phyloP scores from a whole-genome alignment of 371 early-diverging fungal genomes.

The Actinomucor elegans region DNA sequence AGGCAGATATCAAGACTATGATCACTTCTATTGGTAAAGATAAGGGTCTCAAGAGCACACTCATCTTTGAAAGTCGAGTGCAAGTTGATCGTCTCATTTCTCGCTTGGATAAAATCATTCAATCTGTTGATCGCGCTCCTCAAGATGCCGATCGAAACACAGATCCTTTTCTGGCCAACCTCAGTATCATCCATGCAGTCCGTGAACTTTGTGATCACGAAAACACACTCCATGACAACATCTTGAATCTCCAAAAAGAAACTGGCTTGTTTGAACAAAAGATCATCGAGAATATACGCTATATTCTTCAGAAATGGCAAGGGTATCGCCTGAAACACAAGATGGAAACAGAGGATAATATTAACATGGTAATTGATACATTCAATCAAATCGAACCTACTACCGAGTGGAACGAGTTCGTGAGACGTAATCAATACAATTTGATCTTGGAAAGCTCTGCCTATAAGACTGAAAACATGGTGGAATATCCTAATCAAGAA shows the following conservation, averaged over 20 bases:
- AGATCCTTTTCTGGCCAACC: slow-evolving; percentile 42
- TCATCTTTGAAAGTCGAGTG: slow-evolving; percentile 35
- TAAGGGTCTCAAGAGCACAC: slow-evolving; percentile 25
- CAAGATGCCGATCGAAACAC: slow-evolving; percentile 21
- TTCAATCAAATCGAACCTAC: slow-evolving; percentile 28
- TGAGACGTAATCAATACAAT: slow-evolving; percentile 31
- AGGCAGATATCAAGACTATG: slow-evolving; percentile 38
- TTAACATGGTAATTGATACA: slow-evolving; percentile 22
- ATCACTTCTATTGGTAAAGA: slow-evolving; percentile 31
- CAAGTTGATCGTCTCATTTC: slow-evolving; percentile 25
- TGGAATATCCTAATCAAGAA: slow-evolving; percentile 42
- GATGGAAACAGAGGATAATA: slow-evolving; percentile 25
- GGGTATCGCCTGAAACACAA: slow-evolving; percentile 35
- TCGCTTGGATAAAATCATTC: slow-evolving; percentile 29
- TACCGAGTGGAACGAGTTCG: slow-evolving; percentile 49
- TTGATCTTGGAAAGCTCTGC: slow-evolving; percentile 38
- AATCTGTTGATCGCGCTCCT: slow-evolving; percentile 23
- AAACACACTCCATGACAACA: slow-evolving; percentile 42
- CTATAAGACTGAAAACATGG: slow-evolving; percentile 40
- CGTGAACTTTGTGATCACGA: slow-evolving; percentile 38
- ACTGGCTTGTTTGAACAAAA: slow-evolving; percentile 40
- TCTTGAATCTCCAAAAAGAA: slow-evolving; percentile 44
- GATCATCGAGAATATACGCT: slow-evolving; percentile 33
- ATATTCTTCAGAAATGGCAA: slow-evolving; percentile 26
- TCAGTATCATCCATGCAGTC: slow-evolving; percentile 31